Evolutionary conservation across 768 basidiomycete species (phyloP), one percentile per base, ranked within the genome.

Genomic region (Macrolepiota dolichaula): DNA sequence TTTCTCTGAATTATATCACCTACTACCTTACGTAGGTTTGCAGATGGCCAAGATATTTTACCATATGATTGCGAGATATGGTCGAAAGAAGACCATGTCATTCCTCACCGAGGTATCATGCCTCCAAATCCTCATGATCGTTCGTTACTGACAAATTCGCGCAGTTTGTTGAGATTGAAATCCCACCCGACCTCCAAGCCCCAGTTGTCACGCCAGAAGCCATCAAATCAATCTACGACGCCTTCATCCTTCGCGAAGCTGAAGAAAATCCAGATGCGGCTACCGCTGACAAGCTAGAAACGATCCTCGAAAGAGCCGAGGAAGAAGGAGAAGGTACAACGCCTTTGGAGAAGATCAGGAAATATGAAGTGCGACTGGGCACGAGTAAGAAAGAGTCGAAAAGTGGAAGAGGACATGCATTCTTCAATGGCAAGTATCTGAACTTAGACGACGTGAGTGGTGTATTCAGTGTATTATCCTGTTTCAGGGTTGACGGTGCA

Each of bases 341-440:
- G 5, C 67, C 76, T 17, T 57, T 86, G 1, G 75, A 81, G 12
- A 79, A 77, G 54, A 78, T 84, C 0, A 69, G 71, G n/a, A 67
- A 65, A 1, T 96, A 94, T 65, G 69, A 77, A 4, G 76, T 77
- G 47, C 79, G 94, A 13, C 70, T 96, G 22, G 84, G 82, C 10
- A 76, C 84, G 2, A 78, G 76, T 0, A 55, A 75, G 5, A 70
- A 70, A 1, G 60, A 70, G 10, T 69, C 76, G 1, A 66, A 76
- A 0, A 71, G 71, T 24, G 65, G 65, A 38, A 51, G 59, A 2
- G 95, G 94, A 0, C 86, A 91, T 64, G 85, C 80, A 3, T 96
- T 98, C 72, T 78, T 96, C 68, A 96, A 98, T 67, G 96, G 96
- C n/a, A 94, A 88, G 68, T 82, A 90, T 70, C 79, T 85, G 55